Evolutionary conservation across 2,329 filamentous ascomycete genomes (phyloP).

Genomic region (Tolypocladium inflatum): DNA sequence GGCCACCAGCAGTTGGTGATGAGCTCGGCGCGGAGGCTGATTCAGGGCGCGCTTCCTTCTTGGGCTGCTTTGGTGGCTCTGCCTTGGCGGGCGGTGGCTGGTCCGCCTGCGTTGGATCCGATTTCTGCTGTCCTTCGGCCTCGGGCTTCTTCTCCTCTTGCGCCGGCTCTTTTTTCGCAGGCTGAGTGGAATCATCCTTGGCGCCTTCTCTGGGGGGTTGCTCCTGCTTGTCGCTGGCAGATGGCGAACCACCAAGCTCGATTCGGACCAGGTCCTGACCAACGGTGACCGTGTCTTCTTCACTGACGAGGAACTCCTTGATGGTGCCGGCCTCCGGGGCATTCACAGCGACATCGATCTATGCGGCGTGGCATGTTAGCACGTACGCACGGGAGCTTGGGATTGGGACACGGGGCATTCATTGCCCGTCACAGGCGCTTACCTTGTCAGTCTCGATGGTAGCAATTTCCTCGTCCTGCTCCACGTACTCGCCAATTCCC

Average conservation of each 20-base stretch:
- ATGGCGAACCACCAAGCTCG: conserved; percentile 59
- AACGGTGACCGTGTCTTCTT: conserved; percentile 92
- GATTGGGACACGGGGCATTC: not conserved
- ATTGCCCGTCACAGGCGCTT: conserved; percentile 12
- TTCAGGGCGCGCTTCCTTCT: conserved; percentile 15
- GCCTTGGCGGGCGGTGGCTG: conserved; percentile 15
- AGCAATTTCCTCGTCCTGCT: conserved; percentile 94
- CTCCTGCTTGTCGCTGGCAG: conserved; percentile 28
- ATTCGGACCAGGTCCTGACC: conserved; percentile 85
- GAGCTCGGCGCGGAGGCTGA: conserved; percentile 5
- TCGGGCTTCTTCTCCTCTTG: conserved; percentile 11
- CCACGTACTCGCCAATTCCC: conserved; percentile 83
- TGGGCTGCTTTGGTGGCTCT: conserved; percentile 12
- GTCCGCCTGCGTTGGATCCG: conserved; percentile 28
- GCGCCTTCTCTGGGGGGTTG: conserved; percentile 15
- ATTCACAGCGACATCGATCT: conserved; percentile 97
- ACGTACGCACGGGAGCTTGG: not conserved
- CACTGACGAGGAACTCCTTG: conserved; percentile 82
- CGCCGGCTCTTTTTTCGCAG: conserved; percentile 11
- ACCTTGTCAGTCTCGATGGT: conserved; percentile 99
- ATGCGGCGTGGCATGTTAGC: conserved; percentile 4
- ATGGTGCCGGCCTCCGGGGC: conserved; percentile 84
- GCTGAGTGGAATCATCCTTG: conserved; percentile 15
- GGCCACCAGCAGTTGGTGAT: conserved; percentile 46
- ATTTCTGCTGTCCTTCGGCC: conserved; percentile 16